Evolutionary conservation across 1,284 basidiomycete genomes (phyloP), one percentile per base, ranked within the genome.

Genomic region (Pyrrhoderma lamaoense): DNA sequence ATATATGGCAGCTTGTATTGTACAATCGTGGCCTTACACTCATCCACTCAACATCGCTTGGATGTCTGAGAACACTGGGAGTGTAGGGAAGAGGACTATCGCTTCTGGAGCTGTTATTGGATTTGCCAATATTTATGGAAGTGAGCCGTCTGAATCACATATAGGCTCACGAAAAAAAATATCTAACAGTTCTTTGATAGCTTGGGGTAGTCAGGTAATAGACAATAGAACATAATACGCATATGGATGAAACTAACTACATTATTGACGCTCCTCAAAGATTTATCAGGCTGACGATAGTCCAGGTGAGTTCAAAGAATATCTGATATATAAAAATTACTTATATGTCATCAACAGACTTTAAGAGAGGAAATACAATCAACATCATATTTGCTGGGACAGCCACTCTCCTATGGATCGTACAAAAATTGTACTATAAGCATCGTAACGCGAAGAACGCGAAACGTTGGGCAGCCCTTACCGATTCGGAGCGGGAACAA

Each of bases 31-130:
- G 68, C 68, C 68, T 2, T 66, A 64, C 27, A 68, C 66, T 1
- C 68, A 70, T 52, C 67, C 68, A 1, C 55, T 70, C 25, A 69
- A 68, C 43, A 66, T 70, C 37, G 68, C 67, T 1, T 70, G 68
- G 68, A 68, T 70, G 63, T 65, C 67, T 2, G 68, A 70, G 51
- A 70, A 70, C 48, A 69, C 67, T 1, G 67, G 66, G 56, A 66
- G 63, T 51, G 57, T 65, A n/a, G 66, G 66, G 9, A 67, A 66
- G 50, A 57, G 65, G 18, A 70, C 66, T 7, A 61, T 69, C 1
- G 66, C 65, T 0, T 68, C 67, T 25, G 68, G 68, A 0, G 56
- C 64, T n/a, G 61, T 69, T 8, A 68, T 69, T 19, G 65, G 65
- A 14, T 57, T 59, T 8, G 65, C 65, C 2, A 69, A 69, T 46